Evolutionary conservation across 1,284 basidiomycete genomes (phyloP), one percentile per base, ranked within the genome.

Genomic region (Baeospora myosura): DNA sequence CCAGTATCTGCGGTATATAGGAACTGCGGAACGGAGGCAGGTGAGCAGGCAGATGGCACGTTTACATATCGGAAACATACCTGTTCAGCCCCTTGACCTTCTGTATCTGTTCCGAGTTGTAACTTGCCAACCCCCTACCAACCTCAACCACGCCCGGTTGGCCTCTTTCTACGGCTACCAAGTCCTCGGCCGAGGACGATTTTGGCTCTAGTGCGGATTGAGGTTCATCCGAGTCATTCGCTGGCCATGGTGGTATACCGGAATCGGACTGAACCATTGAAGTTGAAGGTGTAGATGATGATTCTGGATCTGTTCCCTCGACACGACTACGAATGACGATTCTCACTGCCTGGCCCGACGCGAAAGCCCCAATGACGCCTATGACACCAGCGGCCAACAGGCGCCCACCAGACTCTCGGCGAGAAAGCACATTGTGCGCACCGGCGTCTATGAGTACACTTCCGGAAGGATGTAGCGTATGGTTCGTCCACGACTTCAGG

Each of bases 401-500:
- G 12, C 95, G 73, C 0, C 94, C 94, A 5, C 95, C 95, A 1
- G 84, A 88, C 60, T 97, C 83, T 28, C 86, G 73, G 35, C 81
- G 76, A 1, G 85, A 82, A 33, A 98, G 76, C 12, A 96, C 90
- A 23, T 76, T 70, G 56, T 92, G 85, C 0, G 95, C 95, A 1
- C 96, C 95, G 22, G 78, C 65, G 60, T 97, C 94, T 48, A 96
- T 82, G 57, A 96, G 71, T 26, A 98, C 78, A 25, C 78, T 83
- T 0, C 96, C 95, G 0, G 92, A 78, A 0, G 94, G 87, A 47
- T 81, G 81, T 18, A 98, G 71, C 0, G 94, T 97, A 62, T 98
- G 93, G 11, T 84, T 78, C 20, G 95, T 94, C 91, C 94, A 98
- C 51, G 90, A 84, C 54, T 98, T 97, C 30, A 96, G 75, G 63